These are phyloP conservation scores for Hanseniaspora valbyensis DNA, from an alignment of 805 yeast genomes.

Conservation along the genomic window DNA sequence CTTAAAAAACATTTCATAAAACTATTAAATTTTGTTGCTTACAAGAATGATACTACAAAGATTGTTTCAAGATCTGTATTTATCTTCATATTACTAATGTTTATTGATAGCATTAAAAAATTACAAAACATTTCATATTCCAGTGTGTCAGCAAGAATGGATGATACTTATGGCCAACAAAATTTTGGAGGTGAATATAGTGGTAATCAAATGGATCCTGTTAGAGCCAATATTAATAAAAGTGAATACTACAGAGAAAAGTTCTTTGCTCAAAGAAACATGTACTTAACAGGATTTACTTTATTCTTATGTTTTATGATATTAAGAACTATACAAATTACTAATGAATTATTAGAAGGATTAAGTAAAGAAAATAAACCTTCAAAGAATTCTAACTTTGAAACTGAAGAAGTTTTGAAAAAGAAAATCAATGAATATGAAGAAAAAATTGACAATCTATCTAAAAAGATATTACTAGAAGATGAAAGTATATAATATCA, in stretches of 20 bases:
- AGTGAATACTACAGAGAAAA: constrained; percentile 81
- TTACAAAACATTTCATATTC: constrained; percentile 50
- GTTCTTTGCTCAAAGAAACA: constrained; percentile 91
- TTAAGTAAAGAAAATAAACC: constrained; percentile 50
- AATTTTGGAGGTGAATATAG: background rate
- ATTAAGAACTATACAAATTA: constrained; percentile 71
- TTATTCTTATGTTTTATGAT: constrained; percentile 77
- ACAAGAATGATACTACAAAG: constrained; percentile 53
- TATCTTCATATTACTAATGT: constrained; percentile 72
- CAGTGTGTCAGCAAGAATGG: background rate
- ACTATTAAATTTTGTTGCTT: constrained; percentile 45
- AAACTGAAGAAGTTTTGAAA: constrained; percentile 36
- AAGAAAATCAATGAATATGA: constrained; percentile 47
- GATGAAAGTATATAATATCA: constrained; percentile 9
- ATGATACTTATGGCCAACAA: background rate
- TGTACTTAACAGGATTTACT: constrained; percentile 92
- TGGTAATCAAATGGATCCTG: background rate
- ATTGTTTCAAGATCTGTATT: constrained; percentile 70
- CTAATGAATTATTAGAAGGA: constrained; percentile 51
- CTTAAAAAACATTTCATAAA: constrained; percentile 10
- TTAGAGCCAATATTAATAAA: constrained; percentile 38
- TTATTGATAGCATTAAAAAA: constrained; percentile 79
- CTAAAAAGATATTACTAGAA: constrained; percentile 10
- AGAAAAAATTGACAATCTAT: constrained; percentile 48
- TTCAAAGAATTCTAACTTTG: background rate